A percentile compares a stretch with the other conserved stretches of the same genome.
These are phyloP conservation scores for Heritiera littoralis DNA, from an alignment of 345 rosid genomes.

Conservation along the genomic window DNA sequence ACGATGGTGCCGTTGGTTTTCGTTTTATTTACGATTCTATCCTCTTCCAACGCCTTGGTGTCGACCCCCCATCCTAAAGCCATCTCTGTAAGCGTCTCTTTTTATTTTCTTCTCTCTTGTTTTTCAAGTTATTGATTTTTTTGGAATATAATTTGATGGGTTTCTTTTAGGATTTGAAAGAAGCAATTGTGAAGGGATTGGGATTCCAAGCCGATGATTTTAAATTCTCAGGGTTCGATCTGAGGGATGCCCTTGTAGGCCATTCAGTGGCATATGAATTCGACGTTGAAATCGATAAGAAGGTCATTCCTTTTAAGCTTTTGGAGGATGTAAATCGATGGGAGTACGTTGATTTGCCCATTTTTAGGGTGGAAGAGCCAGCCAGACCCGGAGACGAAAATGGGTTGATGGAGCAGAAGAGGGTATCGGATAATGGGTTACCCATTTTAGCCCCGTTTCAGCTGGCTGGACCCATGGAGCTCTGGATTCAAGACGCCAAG, in stretches of 20 bases:
- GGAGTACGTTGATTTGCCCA: constrained; percentile 88
- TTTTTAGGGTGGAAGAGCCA: constrained; percentile 56
- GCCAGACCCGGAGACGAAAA: constrained; percentile 32
- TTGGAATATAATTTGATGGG: neutral
- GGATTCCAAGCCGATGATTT: constrained; percentile 79
- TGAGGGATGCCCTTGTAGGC: constrained; percentile 79
- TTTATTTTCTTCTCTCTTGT: neutral
- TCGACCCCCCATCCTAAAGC: constrained; percentile 69
- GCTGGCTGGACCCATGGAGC: constrained; percentile 94
- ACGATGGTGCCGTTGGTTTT: constrained; percentile 41
- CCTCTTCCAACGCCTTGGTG: constrained; percentile 40
- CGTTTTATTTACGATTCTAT: constrained; percentile 35
- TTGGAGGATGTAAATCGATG: constrained; percentile 87
- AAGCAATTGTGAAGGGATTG: constrained; percentile 75
- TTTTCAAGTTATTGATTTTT: too few species aligned
- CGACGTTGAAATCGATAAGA: constrained; percentile 66
- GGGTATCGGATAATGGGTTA: constrained; percentile 36
- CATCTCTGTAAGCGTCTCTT: constrained; percentile 51
- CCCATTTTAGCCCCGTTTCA: constrained; percentile 91
- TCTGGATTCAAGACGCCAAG: constrained; percentile 91
- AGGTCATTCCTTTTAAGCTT: constrained; percentile 75
- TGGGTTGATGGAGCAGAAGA: constrained; percentile 38
- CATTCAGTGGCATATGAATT: constrained; percentile 85
- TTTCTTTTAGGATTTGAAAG: constrained; percentile 77
- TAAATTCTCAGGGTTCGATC: constrained; percentile 75